These are phyloP conservation scores for Sorghum bicolor DNA, from an alignment of 176 grass and related monocot species.

Conservation along the genomic window DNA sequence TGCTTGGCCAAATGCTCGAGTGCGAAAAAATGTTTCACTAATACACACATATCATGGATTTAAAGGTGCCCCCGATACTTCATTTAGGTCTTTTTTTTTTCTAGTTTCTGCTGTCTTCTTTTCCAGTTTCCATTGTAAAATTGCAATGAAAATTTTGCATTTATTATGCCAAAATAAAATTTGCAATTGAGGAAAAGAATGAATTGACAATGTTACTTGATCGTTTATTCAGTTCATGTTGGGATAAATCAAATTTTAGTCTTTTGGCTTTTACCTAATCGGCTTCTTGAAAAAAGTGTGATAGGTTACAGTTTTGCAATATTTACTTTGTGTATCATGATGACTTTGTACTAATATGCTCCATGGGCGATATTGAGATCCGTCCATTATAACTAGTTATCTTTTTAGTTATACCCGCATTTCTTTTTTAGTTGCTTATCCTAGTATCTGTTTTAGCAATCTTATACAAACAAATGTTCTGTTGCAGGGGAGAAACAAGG, in stretches of 20 bases:
- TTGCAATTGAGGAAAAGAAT: not conserved
- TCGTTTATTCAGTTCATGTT: not conserved
- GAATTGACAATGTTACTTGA: not conserved
- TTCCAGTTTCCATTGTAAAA: not conserved
- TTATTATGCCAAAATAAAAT: conserved; percentile 1
- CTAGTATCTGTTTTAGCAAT: not conserved
- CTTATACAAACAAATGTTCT: conserved; percentile 14
- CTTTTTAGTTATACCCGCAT: not conserved
- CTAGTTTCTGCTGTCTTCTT: not conserved
- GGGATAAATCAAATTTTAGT: not conserved
- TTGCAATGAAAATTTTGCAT: not conserved
- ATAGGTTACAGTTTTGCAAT: not conserved
- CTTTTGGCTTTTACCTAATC: not conserved
- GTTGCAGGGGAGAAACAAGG: conserved; percentile 95
- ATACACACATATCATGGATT: conserved; percentile 99
- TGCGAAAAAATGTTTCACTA: conserved; percentile 90
- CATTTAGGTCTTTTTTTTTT: not conserved
- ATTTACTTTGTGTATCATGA: not conserved
- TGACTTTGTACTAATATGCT: conserved; percentile 3
- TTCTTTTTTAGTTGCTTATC: not conserved
- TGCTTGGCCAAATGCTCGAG: conserved; percentile 97
- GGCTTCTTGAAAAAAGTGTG: not conserved
- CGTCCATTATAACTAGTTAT: not conserved
- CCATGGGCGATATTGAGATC: not conserved
- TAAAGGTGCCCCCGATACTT: conserved; percentile 61